A percentile compares a stretch with the other conserved stretches of the same genome.
phyloP scores from a whole-genome alignment of 2,329 filamentous ascomycete genomes.

The Ascosphaera acerosa region DNA sequence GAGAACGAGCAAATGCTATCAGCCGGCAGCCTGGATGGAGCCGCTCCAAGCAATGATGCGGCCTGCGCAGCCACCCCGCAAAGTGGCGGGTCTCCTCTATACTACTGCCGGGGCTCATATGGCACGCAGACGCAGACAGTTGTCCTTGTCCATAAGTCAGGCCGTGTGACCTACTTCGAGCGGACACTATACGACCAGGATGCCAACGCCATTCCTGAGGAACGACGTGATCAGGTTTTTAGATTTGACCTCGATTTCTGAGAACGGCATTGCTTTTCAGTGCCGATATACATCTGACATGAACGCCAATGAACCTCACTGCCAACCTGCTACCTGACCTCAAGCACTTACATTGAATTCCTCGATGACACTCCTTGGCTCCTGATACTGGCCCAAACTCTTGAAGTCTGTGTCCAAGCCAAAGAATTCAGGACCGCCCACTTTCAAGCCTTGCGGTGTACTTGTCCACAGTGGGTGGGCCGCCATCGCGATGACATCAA shows the following conservation, averaged over 20 bases:
- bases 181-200: conserved; percentile 32
- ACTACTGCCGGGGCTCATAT: conserved; percentile 27
- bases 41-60: conserved; percentile 7
- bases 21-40: conserved; percentile 10
- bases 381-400: conserved; percentile 7
- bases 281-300: no score
- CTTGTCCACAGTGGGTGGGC: conserved; percentile 26
- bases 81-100: not conserved
- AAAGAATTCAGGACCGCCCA: conserved; percentile 20
- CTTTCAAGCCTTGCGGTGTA: conserved; percentile 13
- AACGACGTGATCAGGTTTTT: conserved; percentile 22
- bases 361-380: conserved; percentile 10
- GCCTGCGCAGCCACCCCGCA: conserved; percentile 7
- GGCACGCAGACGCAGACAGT: conserved; percentile 40
- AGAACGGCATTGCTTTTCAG: not conserved
- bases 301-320: no score
- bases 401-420: conserved; percentile 8
- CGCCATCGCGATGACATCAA: conserved; percentile 25
- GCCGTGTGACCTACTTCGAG: conserved; percentile 35
- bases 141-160: conserved; percentile 29
- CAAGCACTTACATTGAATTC: conserved; percentile 6
- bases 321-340: no score
- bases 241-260: conserved; percentile 11
- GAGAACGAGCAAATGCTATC: conserved; percentile 5
- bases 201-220: conserved; percentile 21